phyloP scores from a whole-genome alignment of 2,329 filamentous ascomycete species.

The Aspergillus intermedius region DNA sequence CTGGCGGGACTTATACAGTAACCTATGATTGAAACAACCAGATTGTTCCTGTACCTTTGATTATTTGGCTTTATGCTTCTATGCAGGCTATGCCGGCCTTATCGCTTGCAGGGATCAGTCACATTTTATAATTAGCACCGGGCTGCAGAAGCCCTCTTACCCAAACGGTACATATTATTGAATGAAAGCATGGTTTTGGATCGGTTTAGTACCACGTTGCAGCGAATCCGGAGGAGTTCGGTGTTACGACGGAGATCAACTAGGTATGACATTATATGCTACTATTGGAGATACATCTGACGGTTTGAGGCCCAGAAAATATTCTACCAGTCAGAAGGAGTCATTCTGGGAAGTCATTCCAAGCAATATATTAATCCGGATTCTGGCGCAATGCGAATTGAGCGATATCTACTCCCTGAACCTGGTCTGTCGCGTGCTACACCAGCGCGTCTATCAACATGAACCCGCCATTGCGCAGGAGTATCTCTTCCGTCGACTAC shows the following conservation, averaged over 20 bases:
- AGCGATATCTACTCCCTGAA: slow-evolving; percentile 15
- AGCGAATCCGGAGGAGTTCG: too few relatives aligned
- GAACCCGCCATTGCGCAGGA: slow-evolving; percentile 17
- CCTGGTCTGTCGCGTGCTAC: slow-evolving; percentile 16
- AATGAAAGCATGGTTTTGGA: too few relatives aligned
- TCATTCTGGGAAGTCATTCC: slow-evolving; percentile 18
- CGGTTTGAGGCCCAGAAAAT: not conserved
- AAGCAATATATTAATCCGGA: slow-evolving; percentile 10
- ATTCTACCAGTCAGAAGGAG: not conserved
- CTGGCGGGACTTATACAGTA: too few relatives aligned
- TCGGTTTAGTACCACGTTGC: too few relatives aligned
- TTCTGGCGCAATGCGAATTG: slow-evolving; percentile 15
- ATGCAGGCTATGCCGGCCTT: too few relatives aligned
- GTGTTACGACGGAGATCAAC: not conserved
- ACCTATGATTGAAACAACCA: too few relatives aligned
- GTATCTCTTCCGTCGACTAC: slow-evolving; percentile 15
- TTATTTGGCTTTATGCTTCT: too few relatives aligned
- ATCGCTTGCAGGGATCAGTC: too few relatives aligned
- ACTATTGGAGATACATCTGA: not conserved
- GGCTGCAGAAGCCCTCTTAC: too few relatives aligned
- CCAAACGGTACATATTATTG: too few relatives aligned
- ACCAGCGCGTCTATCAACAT: slow-evolving; percentile 11
- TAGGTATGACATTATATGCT: not conserved
- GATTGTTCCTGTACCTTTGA: too few relatives aligned
- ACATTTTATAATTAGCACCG: too few relatives aligned